A percentile compares a stretch with the other conserved stretches of the same genome.
Evolutionary conservation across 2,329 filamentous ascomycete species (phyloP).

Genomic region (Periconia macrospinosa): DNA sequence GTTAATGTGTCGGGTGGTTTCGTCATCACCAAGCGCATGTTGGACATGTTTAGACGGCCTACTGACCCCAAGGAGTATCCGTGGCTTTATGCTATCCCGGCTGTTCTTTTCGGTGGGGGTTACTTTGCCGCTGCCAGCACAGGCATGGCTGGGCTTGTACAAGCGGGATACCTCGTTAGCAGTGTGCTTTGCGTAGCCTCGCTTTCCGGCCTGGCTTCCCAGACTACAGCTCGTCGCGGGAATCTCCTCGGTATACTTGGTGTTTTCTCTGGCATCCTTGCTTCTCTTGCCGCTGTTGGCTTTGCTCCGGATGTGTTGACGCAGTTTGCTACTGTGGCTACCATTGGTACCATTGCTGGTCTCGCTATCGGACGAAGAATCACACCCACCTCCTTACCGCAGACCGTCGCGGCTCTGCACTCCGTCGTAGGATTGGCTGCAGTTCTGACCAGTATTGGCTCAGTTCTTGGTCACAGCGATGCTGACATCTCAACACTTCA

Average conservation of each 20-base stretch:
- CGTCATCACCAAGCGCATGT: constrained; percentile 89
- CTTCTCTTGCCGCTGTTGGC: constrained; percentile 78
- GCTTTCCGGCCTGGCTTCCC: constrained; percentile 78
- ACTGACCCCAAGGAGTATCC: constrained; percentile 88
- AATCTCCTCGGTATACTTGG: constrained; percentile 87
- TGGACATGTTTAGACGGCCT: constrained; percentile 67
- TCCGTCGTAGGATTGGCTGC: constrained; percentile 88
- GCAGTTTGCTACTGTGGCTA: constrained; percentile 78
- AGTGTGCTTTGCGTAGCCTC: constrained; percentile 81
- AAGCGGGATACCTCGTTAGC: constrained; percentile 84
- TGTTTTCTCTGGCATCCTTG: constrained; percentile 79
- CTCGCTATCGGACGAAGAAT: constrained; percentile 82
- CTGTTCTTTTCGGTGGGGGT: constrained; percentile 75
- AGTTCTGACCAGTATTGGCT: constrained; percentile 85
- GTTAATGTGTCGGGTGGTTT: constrained; percentile 89
- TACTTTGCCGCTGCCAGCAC: constrained; percentile 79
- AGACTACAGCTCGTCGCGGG: constrained; percentile 79
- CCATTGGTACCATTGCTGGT: constrained; percentile 68
- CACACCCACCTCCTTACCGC: constrained; percentile 83
- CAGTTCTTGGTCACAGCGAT: constrained; percentile 73
- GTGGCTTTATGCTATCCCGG: constrained; percentile 82
- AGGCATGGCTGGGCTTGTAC: constrained; percentile 80
- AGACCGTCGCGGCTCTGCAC: constrained; percentile 86
- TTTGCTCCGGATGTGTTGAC: constrained; percentile 77
- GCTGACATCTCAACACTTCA: constrained; percentile 72